Evolutionary conservation across 306 rosid genomes (phyloP).

Genomic region (Malus sieversii): DNA sequence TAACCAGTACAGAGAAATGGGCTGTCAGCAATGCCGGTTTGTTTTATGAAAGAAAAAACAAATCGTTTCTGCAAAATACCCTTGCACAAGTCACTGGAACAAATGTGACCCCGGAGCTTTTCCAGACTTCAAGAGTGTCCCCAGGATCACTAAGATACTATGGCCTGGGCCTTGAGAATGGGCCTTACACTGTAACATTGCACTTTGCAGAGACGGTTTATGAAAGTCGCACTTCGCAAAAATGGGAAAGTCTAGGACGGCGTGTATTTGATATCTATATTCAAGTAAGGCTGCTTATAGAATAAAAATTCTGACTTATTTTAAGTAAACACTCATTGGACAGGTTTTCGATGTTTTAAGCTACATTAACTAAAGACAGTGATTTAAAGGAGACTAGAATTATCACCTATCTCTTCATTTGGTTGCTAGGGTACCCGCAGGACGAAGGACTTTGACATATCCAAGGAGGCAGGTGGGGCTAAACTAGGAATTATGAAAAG

Average conservation of each 20-base stretch:
- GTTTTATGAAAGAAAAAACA: not conserved
- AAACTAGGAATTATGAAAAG: not conserved
- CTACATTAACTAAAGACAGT: too few species aligned
- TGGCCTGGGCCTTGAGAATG: slow-evolving; percentile 44
- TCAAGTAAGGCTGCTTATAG: slow-evolving; percentile 23
- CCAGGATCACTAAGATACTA: slow-evolving; percentile 33
- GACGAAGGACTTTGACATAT: slow-evolving; percentile 15
- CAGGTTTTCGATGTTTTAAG: too few species aligned
- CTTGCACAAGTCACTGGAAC: not conserved
- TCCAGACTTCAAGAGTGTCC: slow-evolving; percentile 15
- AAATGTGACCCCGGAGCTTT: slow-evolving; percentile 6
- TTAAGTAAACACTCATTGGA: not conserved
- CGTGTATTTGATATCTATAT: slow-evolving; percentile 53
- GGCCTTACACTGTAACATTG: slow-evolving; percentile 38
- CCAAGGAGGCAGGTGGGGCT: slow-evolving; percentile 13
- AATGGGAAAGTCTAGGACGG: slow-evolving; percentile 37
- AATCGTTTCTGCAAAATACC: not conserved
- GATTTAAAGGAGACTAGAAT: not conserved
- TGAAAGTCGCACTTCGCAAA: not conserved
- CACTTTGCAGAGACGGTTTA: slow-evolving; percentile 48
- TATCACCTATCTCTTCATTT: not conserved
- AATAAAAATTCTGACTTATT: not conserved
- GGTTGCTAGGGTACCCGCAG: not conserved
- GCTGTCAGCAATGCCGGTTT: slow-evolving; percentile 15
- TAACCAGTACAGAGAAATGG: slow-evolving; percentile 11